Conservation (phyloP, 2,329 filamentous ascomycete genomes). For the Eutypa lata region DNA sequence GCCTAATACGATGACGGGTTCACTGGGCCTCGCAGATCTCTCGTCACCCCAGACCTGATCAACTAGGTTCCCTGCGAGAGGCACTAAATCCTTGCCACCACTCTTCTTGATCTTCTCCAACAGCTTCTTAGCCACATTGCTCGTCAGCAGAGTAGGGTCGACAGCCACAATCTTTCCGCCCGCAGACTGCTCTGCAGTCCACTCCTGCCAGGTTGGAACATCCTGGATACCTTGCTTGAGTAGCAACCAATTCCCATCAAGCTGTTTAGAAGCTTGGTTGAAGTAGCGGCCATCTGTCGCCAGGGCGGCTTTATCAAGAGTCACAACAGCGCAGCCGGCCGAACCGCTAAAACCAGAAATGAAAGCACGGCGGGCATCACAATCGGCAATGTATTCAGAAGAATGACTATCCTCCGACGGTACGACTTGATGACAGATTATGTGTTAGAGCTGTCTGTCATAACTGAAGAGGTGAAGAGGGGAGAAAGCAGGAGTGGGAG, state of each 20-base stretch:
- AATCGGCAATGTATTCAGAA: slow-evolving; percentile 97
- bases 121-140: slow-evolving; percentile 61
- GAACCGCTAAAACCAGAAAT: slow-evolving; percentile 95
- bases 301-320: slow-evolving; percentile 79
- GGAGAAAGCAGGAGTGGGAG: not conserved
- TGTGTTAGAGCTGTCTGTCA: slow-evolving; percentile 16
- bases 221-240: slow-evolving; percentile 92
- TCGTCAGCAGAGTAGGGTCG: slow-evolving; percentile 83
- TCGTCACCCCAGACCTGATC: slow-evolving; percentile 81
- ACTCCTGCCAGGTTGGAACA: slow-evolving; percentile 96
- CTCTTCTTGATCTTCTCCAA: slow-evolving; percentile 83
- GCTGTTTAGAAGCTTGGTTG: slow-evolving; percentile 88
- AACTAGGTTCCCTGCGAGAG: slow-evolving; percentile 80
- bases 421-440: slow-evolving; percentile 60
- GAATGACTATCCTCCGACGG: slow-evolving; percentile 97
- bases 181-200: slow-evolving; percentile 82
- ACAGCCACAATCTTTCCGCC: slow-evolving; percentile 87
- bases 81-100: slow-evolving; percentile 72
- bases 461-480: not conserved
- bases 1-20: slow-evolving; percentile 70
- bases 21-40: slow-evolving; percentile 70
- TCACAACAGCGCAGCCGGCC: slow-evolving; percentile 87
- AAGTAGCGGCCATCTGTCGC: slow-evolving; percentile 97
- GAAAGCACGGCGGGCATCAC: slow-evolving; percentile 84
- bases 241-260: slow-evolving; percentile 87